A percentile compares a stretch with the other conserved stretches of the same genome.
These are phyloP conservation scores for Exophiala mesophila DNA, from an alignment of 2,329 filamentous ascomycete species.

Conservation along the genomic window DNA sequence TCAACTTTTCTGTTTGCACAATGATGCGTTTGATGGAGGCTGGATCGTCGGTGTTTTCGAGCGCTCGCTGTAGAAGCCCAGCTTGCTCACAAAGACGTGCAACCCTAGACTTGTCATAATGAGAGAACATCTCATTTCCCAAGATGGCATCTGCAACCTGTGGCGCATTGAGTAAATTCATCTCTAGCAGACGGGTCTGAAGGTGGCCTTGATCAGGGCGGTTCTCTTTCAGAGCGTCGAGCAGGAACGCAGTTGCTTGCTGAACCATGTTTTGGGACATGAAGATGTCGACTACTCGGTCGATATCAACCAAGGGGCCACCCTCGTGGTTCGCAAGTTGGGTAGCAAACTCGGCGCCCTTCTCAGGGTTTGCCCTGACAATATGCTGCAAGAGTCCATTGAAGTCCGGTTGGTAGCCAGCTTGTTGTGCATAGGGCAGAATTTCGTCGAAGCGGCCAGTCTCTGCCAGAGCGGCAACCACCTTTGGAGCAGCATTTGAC, in stretches of 20 bases:
- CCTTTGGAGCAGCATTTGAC: conserved; percentile 86
- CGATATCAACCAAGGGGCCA: conserved; percentile 82
- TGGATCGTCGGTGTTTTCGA: conserved; percentile 93
- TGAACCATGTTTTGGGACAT: conserved; percentile 97
- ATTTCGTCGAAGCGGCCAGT: conserved; percentile 97
- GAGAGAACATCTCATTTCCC: conserved; percentile 95
- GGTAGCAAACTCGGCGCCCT: conserved; percentile 91
- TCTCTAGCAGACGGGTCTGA: conserved; percentile 91
- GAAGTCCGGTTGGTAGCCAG: conserved; percentile 91
- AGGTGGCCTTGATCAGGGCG: conserved; percentile 87
- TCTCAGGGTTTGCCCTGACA: conserved; percentile 83
- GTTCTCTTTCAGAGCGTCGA: conserved; percentile 93
- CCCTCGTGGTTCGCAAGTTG: conserved; percentile 83
- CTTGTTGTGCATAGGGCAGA: conserved; percentile 78
- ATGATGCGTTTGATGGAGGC: conserved; percentile 87
- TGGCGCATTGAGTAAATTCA: conserved; percentile 94
- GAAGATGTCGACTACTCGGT: conserved; percentile 96
- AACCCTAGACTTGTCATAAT: conserved; percentile 89
- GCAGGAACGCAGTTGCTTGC: conserved; percentile 93
- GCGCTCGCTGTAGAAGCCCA: conserved; percentile 75
- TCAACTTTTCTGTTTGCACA: conserved; percentile 75
- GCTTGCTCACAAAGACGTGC: conserved; percentile 90
- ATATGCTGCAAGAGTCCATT: conserved; percentile 89
- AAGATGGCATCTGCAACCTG: conserved; percentile 97
- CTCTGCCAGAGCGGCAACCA: conserved; percentile 90